Conservation (phyloP, 495 filamentous ascomycete genomes). For the Lichenothelia convexa region DNA sequence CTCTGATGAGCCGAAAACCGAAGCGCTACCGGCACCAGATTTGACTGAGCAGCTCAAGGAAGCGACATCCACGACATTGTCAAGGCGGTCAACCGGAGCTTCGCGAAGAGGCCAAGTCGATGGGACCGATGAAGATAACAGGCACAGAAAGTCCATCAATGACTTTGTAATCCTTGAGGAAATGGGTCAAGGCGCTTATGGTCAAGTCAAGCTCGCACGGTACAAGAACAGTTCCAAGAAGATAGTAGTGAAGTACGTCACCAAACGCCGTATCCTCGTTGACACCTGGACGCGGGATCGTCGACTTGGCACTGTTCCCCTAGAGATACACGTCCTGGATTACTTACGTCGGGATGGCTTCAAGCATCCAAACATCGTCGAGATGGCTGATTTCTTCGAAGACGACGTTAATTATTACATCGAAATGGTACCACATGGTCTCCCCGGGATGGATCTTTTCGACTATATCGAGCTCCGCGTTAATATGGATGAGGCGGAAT, state of each 20-base stretch:
- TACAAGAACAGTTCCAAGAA: slow-evolving; percentile 62
- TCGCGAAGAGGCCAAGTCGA: no score
- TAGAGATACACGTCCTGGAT: slow-evolving; percentile 95
- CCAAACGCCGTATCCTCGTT: slow-evolving; percentile 88
- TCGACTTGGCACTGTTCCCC: slow-evolving; percentile 81
- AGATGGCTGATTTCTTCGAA: slow-evolving; percentile 98
- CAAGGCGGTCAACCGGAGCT: no score
- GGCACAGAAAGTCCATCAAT: slow-evolving; percentile 56
- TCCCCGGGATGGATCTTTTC: slow-evolving; percentile 97
- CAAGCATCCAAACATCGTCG: slow-evolving; percentile 88
- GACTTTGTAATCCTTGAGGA: slow-evolving; percentile 92
- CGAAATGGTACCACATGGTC: slow-evolving; percentile 89
- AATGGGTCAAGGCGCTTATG: slow-evolving; percentile 96
- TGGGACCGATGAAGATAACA: neutral
- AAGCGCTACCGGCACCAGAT: neutral
- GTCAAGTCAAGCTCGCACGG: slow-evolving; percentile 89
- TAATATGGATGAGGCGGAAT: slow-evolving; percentile 91
- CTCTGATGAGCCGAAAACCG: neutral
- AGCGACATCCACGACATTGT: slow-evolving; percentile 19
- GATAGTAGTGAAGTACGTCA: slow-evolving; percentile 93
- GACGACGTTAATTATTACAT: slow-evolving; percentile 98
- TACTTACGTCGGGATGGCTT: slow-evolving; percentile 76
- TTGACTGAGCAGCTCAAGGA: slow-evolving; percentile 61
- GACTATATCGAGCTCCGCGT: slow-evolving; percentile 95
- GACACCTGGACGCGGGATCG: slow-evolving; percentile 97